Evolutionary conservation across 331 rosid genomes (phyloP).

Genomic region (Prunus yedoensis): DNA sequence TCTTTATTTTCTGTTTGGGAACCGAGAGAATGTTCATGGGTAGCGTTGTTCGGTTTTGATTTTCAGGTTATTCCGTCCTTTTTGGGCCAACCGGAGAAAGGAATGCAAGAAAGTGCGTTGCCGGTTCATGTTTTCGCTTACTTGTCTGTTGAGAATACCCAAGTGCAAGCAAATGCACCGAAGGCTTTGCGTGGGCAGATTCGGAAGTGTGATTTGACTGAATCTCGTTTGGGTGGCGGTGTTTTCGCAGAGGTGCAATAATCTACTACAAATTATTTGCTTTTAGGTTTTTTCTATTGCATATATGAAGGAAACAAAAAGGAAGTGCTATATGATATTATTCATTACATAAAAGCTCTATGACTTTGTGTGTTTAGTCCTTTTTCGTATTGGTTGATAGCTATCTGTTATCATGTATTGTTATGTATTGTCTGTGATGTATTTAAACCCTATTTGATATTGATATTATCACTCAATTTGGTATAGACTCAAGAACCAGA

Average conservation of each 20-base stretch:
- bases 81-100: constrained; percentile 30
- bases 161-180: constrained; percentile 22
- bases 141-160: constrained; percentile 48
- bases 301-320: neutral
- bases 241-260: constrained; percentile 59
- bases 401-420: neutral
- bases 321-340: neutral
- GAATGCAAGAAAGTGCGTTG: neutral
- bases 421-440: neutral
- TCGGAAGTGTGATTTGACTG: constrained; percentile 75
- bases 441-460: neutral
- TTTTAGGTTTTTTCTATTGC: neutral
- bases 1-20: neutral
- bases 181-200: constrained; percentile 54
- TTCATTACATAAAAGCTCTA: neutral
- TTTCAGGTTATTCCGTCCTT: constrained; percentile 78
- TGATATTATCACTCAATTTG: constrained; percentile 10
- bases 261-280: neutral
- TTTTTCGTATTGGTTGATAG: neutral
- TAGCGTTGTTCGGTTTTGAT: neutral
- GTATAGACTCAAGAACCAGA: constrained; percentile 74
- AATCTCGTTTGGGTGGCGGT: constrained; percentile 39
- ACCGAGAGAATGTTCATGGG: neutral
- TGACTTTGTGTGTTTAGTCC: neutral
- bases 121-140: constrained; percentile 48